Percentiles rank a stretch among this genome's conserved stretches.
Conservation (phyloP, 2,329 filamentous ascomycete species). For the Diaporthe sp. region DNA sequence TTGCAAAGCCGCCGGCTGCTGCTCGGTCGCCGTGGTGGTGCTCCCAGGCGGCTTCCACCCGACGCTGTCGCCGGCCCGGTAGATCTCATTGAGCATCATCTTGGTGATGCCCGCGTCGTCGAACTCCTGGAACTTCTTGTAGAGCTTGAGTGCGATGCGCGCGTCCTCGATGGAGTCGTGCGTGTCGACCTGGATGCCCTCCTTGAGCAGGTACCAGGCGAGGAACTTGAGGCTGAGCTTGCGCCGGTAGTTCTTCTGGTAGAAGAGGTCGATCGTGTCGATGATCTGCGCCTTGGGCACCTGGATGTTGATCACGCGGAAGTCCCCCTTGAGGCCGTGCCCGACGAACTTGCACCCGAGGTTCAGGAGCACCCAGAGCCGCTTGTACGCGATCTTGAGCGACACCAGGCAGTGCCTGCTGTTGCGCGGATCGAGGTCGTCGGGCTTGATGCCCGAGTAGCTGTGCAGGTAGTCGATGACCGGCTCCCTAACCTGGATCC, state of each 20-base stretch:
- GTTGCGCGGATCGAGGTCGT: constrained; percentile 85
- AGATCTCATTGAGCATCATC: constrained; percentile 88
- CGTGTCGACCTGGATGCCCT: constrained; percentile 92
- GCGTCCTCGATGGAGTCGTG: constrained; percentile 98
- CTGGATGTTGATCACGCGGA: constrained; percentile 98
- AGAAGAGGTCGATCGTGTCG: constrained; percentile 94
- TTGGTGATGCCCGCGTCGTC: constrained; percentile 87
- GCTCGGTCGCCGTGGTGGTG: constrained; percentile 6
- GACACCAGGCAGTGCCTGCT: constrained; percentile 87
- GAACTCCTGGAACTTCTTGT: constrained; percentile 90
- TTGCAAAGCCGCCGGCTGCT: constrained; percentile 10
- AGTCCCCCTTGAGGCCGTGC: constrained; percentile 94
- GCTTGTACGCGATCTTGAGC: constrained; percentile 95
- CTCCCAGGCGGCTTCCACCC: constrained; percentile 40
- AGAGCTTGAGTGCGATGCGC: constrained; percentile 89
- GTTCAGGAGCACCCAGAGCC: constrained; percentile 96
- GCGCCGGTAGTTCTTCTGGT: constrained; percentile 83
- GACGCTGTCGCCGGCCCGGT: constrained; percentile 60
- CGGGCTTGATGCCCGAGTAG: constrained; percentile 90
- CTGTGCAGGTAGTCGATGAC: constrained; percentile 96
- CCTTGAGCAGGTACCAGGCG: constrained; percentile 90
- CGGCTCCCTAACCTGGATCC: constrained; percentile 90
- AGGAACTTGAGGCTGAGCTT: constrained; percentile 92
- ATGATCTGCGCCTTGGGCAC: constrained; percentile 92
- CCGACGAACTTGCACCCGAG: constrained; percentile 94